Conservation (phyloP, 495 filamentous ascomycete genomes). For the Hyphodiscus hymeniophilus region DNA sequence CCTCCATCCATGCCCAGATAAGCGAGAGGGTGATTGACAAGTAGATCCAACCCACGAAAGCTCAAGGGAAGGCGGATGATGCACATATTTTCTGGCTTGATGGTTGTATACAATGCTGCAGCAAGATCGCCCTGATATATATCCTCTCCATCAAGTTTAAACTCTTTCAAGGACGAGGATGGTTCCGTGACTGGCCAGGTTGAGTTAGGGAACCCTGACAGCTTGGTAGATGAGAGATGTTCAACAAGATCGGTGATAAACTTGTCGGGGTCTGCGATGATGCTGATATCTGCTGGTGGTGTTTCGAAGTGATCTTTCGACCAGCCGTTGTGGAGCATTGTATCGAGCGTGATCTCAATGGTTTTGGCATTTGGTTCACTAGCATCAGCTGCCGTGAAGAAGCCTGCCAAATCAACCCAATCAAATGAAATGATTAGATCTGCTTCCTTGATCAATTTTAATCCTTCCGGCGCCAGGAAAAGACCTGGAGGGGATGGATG, state of each 20-base stretch:
- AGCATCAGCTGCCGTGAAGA: conserved; percentile 11
- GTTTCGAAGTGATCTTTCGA: conserved; percentile 22
- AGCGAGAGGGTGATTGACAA: conserved; percentile 12
- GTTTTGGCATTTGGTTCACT: conserved; percentile 8
- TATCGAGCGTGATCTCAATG: conserved; percentile 18
- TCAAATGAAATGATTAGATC: conserved; percentile 22
- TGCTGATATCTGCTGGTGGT: conserved; percentile 12
- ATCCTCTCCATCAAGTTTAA: not conserved
- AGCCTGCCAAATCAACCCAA: conserved; percentile 21
- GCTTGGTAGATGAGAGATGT: not conserved
- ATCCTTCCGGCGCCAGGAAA: conserved; percentile 11
- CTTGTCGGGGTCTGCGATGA: conserved; percentile 14
- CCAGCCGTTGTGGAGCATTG: conserved; percentile 21
- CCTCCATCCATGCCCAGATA: conserved; percentile 21
- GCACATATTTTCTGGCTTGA: conserved; percentile 16
- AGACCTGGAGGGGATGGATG: conserved; percentile 13
- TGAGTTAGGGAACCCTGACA: not conserved
- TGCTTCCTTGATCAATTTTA: conserved; percentile 12
- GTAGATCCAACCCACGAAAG: conserved; percentile 15
- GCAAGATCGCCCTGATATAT: not conserved
- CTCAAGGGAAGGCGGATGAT: conserved; percentile 18
- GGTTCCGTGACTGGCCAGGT: not conserved
- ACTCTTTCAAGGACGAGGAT: too few relatives aligned
- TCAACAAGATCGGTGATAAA: conserved; percentile 9
- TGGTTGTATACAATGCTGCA: conserved; percentile 9